Percentiles rank a stretch among this genome's conserved stretches.
phyloP scores from a whole-genome alignment of 768 basidiomycete genomes.

The Mycena haematopus region DNA sequence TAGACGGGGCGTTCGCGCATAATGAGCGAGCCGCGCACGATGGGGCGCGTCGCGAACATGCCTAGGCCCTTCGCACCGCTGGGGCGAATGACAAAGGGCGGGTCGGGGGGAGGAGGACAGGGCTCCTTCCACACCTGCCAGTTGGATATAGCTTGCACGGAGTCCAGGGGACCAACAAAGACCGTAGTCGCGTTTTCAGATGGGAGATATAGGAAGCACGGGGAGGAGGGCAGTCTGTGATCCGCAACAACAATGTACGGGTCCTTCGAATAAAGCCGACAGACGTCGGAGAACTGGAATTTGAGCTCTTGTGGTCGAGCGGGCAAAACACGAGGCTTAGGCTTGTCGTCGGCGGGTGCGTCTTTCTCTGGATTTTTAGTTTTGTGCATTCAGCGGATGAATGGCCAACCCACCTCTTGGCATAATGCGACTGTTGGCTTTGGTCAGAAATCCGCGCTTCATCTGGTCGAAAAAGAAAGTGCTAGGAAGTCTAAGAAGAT shows the following conservation, averaged over 20 bases:
- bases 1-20: constrained; percentile 26
- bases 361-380: not conserved
- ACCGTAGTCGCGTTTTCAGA: constrained; percentile 16
- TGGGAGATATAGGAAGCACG: constrained; percentile 17
- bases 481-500: not conserved
- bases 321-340: not conserved
- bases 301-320: not conserved
- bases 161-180: constrained; percentile 13
- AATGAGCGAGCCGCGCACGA: constrained; percentile 26
- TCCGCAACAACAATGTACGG: constrained; percentile 19
- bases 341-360: no score
- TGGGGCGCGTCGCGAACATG: constrained; percentile 25
- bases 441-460: constrained; percentile 24
- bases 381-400: not conserved
- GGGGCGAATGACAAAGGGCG: constrained; percentile 14
- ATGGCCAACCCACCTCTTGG: not conserved
- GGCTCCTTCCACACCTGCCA: constrained; percentile 10
- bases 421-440: no score
- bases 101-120: not conserved
- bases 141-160: constrained; percentile 10
- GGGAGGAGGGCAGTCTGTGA: not conserved
- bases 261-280: constrained; percentile 5
- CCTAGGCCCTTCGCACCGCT: constrained; percentile 20
- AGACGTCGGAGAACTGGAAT: constrained; percentile 9
- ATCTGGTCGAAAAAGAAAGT: not conserved